These are phyloP conservation scores for Diaporthe eres DNA, from an alignment of 2,329 filamentous ascomycete genomes.

Conservation along the genomic window DNA sequence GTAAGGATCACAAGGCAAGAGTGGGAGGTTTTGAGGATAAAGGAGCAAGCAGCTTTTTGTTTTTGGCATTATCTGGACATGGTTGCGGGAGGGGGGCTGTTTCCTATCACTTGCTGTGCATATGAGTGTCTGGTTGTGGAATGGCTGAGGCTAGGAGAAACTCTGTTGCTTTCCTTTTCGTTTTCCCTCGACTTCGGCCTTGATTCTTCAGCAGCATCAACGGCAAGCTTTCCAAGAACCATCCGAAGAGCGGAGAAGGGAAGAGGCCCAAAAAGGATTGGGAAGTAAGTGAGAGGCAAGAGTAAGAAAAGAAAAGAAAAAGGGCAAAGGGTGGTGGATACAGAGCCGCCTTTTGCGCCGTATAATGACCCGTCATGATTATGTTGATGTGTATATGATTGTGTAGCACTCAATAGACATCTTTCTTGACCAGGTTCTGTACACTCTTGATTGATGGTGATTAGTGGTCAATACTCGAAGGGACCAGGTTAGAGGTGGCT, in stretches of 20 bases:
- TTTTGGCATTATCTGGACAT: not conserved
- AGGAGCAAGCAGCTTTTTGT: not conserved
- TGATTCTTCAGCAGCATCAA: not conserved
- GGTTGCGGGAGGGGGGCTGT: not conserved
- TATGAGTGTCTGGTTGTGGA: not conserved
- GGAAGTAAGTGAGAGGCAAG: not conserved
- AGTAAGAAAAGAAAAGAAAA: not conserved
- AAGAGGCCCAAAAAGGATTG: not conserved
- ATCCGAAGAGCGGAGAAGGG: not conserved
- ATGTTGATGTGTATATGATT: conserved; percentile 28
- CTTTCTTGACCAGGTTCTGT: not conserved
- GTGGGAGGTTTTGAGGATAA: not conserved
- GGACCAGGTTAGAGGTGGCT: not conserved
- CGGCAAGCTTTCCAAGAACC: not conserved
- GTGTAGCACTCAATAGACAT: conserved; percentile 14
- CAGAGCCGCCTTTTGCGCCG: not conserved
- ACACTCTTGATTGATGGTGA: not conserved
- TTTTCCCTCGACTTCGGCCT: not conserved
- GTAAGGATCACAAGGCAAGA: not conserved
- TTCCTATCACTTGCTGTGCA: not conserved
- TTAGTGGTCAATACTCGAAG: too few relatives aligned
- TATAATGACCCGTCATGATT: conserved; percentile 34
- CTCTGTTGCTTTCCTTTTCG: not conserved
- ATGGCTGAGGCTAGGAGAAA: not conserved
- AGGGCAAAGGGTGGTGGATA: not conserved